Evolutionary conservation across 148 eudicot genomes (phyloP).

Genomic region (Chenopodium quinoa): DNA sequence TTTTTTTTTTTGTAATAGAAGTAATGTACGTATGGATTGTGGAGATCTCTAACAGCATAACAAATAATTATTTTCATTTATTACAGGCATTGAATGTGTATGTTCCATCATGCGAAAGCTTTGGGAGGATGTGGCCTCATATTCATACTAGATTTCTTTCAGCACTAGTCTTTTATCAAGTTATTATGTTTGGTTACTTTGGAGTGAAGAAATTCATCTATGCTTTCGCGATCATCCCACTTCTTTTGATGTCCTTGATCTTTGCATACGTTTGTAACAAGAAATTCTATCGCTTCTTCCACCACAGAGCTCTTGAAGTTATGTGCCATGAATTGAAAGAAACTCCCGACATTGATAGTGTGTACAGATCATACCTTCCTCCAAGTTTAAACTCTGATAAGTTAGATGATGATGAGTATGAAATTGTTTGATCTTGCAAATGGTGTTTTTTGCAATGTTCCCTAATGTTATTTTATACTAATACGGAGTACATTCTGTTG

Average conservation of each 20-base stretch:
- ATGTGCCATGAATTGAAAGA: constrained; percentile 54
- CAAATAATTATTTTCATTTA: background rate
- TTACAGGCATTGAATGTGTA: constrained; percentile 66
- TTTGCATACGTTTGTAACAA: constrained; percentile 47
- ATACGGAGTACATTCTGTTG: too few species aligned
- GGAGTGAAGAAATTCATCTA: constrained; percentile 42
- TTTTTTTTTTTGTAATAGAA: too few species aligned
- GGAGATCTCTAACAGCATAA: too few species aligned
- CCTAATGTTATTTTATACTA: too few species aligned
- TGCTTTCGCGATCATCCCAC: constrained; percentile 43
- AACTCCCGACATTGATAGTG: constrained; percentile 51
- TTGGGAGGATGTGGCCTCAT: constrained; percentile 93
- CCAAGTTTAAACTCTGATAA: constrained; percentile 54
- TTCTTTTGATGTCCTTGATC: constrained; percentile 50
- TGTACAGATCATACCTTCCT: constrained; percentile 55
- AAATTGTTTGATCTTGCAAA: constrained; percentile 31
- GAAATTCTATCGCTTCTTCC: constrained; percentile 67
- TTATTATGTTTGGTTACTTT: constrained; percentile 69
- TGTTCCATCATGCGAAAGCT: constrained; percentile 74
- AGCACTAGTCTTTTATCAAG: constrained; percentile 61
- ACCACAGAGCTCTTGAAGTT: constrained; percentile 63
- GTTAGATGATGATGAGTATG: constrained; percentile 45
- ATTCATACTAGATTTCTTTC: constrained; percentile 58
- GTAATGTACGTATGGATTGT: too few species aligned
- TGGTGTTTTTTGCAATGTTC: too few species aligned